Base-by-base conservation (phyloP, 257 asterid genomes). In the Eustoma russellianum region DNA sequence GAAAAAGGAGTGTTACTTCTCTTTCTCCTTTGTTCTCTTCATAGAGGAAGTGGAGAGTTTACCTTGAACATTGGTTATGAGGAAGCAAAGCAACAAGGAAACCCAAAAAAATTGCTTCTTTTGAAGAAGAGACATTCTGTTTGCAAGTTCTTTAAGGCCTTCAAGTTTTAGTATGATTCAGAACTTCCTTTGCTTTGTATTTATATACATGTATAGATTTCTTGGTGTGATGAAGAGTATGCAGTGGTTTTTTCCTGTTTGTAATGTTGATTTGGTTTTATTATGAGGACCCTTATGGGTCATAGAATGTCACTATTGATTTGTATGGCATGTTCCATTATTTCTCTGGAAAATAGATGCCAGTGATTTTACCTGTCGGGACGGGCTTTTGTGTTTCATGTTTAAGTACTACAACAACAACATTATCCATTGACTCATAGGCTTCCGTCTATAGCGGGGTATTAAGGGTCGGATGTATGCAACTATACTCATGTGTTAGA, bases 251-350 rank as follows among this genome's bases (percentile, higher is more conserved):
- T 38, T n/a, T 33, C 14, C 15, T 13, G 33, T 15, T 18, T 14
- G 16, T 13, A 5, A 13, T 9, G 11, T 11, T 40, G 48, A 34
- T 38, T 38, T 40, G 35, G 35, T 55, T 55, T 55, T 17, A 38
- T 38, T 47, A 53, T 18, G 17, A 55, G 49, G 59, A 43, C 49
- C 59, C 59, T 55, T 12, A 19, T 41, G 49, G 59, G 59, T 41
- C 59, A 41, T 40, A 54, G 7, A 6, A 9, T 5, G 48, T 55
- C 50, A 55, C 40, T 2, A 41, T 55, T 47, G 44, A 55, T 7
- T 17, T 6, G 41, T 55, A 53, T 14, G 24, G 45, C 18, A 34
- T 33, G 16, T 53, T 53, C 28, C 5, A 33, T 40, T 51, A 24
- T 24, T 24, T 24, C 30, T 24, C 3, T 24, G 30, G 30, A 24